phyloP scores from a whole-genome alignment of 805 yeast genomes.

The Suhomyces emberorum region DNA sequence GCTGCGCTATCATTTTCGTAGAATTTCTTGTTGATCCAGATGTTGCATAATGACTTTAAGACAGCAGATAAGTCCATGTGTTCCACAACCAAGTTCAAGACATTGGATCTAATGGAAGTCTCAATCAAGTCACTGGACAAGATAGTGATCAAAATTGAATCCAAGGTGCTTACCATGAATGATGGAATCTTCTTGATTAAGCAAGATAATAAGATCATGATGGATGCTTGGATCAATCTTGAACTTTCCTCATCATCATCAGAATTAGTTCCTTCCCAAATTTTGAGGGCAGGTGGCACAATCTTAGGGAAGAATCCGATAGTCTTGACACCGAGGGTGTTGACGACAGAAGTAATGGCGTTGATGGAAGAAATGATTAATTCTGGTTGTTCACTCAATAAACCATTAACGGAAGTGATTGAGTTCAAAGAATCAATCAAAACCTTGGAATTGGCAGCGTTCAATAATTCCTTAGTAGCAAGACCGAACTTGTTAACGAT shows the following conservation, averaged over 20 bases:
- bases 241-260: conserved; percentile 21
- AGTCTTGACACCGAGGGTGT: conserved; percentile 77
- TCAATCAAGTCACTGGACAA: conserved; percentile 59
- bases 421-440: conserved; percentile 49
- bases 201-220: conserved; percentile 67
- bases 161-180: conserved; percentile 69
- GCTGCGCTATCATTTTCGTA: conserved; percentile 32
- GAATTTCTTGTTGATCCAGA: conserved; percentile 52
- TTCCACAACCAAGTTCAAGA: conserved; percentile 58
- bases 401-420: conserved; percentile 49
- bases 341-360: conserved; percentile 65
- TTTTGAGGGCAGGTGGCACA: conserved; percentile 66
- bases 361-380: conserved; percentile 70
- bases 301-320: conserved; percentile 84
- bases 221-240: conserved; percentile 61
- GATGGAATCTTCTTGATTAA: conserved; percentile 81
- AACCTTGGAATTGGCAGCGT: conserved; percentile 43
- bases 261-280: conserved; percentile 45
- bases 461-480: conserved; percentile 20
- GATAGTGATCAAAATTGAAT: conserved; percentile 56
- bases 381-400: conserved; percentile 56
- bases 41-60: conserved; percentile 54
- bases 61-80: conserved; percentile 66
- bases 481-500: conserved; percentile 61
- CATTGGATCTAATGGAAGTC: conserved; percentile 55